A percentile compares a stretch with the other conserved stretches of the same genome.
phyloP scores from a whole-genome alignment of 2,329 filamentous ascomycete species.

The Colletotrichum kahawae region DNA sequence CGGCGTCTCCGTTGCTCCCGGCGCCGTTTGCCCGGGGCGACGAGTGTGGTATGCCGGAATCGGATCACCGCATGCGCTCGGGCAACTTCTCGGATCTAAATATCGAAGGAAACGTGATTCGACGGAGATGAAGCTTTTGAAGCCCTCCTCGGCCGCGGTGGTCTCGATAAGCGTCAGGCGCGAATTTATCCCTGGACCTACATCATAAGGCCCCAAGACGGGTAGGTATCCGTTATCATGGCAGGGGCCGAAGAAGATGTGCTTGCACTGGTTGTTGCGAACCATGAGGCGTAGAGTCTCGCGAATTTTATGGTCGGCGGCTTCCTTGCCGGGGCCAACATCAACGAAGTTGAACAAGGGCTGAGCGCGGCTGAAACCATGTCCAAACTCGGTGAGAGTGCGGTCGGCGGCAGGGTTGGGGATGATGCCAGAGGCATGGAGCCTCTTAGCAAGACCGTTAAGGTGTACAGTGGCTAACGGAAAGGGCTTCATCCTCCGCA shows the following conservation, averaged over 20 bases:
- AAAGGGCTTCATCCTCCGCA: no score
- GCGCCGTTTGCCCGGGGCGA: background rate
- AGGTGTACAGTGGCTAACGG: constrained; percentile 20
- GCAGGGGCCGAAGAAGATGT: constrained; percentile 34
- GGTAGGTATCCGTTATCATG: constrained; percentile 37
- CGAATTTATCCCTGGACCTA: constrained; percentile 22
- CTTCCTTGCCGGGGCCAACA: constrained; percentile 36
- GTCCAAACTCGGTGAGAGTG: constrained; percentile 31
- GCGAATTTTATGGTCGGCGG: constrained; percentile 36
- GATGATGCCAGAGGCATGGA: constrained; percentile 29
- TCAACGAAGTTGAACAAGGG: constrained; percentile 37
- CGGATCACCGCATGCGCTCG: background rate
- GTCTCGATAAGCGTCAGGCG: constrained; percentile 35
- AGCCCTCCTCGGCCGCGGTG: constrained; percentile 30
- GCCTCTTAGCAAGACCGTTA: constrained; percentile 31
- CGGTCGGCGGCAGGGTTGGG: constrained; percentile 20
- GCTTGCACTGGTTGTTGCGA: constrained; percentile 31
- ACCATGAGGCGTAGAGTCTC: constrained; percentile 37
- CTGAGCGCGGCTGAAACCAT: constrained; percentile 34
- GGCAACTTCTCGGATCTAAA: constrained; percentile 32
- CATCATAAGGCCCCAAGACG: constrained; percentile 34
- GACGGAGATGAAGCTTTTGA: constrained; percentile 29
- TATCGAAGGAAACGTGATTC: constrained; percentile 28
- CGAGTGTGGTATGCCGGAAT: background rate
- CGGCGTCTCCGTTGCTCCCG: background rate